A percentile compares a stretch with the other conserved stretches of the same genome.
These are phyloP conservation scores for Thalassiosira tumida DNA, from an alignment of 352 stramenopile genomes.

Conservation along the genomic window DNA sequence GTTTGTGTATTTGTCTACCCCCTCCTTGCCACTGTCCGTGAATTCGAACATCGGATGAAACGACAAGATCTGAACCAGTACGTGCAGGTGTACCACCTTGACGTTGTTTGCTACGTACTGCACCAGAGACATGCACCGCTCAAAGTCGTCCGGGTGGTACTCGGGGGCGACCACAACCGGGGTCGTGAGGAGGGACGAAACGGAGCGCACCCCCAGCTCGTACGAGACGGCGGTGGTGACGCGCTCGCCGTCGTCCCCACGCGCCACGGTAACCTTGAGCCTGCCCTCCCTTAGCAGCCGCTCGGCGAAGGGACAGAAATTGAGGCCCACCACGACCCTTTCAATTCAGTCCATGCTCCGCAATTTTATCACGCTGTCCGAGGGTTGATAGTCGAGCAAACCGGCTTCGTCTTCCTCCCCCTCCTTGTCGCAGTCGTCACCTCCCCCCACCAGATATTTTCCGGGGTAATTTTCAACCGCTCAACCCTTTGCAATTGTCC, in stretches of 20 bases:
- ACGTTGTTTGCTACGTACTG: constrained; percentile 81
- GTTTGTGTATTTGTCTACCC: constrained; percentile 88
- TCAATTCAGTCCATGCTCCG: constrained; percentile 84
- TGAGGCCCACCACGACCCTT: constrained; percentile 85
- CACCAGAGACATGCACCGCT: constrained; percentile 82
- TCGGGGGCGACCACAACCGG: constrained; percentile 87
- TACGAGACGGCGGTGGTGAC: constrained; percentile 75
- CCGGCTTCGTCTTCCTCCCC: constrained; percentile 19
- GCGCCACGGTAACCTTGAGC: constrained; percentile 78
- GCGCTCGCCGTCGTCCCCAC: constrained; percentile 73
- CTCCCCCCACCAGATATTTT: too few relatives aligned
- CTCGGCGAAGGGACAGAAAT: constrained; percentile 89
- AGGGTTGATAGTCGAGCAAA: not conserved
- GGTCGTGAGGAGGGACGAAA: constrained; percentile 69
- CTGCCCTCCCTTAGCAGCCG: constrained; percentile 70
- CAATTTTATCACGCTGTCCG: constrained; percentile 67
- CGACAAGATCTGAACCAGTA: constrained; percentile 85
- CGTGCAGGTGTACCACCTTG: constrained; percentile 79
- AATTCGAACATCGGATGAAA: constrained; percentile 90
- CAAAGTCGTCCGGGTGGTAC: constrained; percentile 84
- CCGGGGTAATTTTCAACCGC: too few relatives aligned
- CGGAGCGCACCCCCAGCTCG: constrained; percentile 70
- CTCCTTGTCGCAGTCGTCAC: not conserved
- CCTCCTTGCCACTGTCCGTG: constrained; percentile 75
- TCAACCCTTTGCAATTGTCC: too few relatives aligned